Evolutionary conservation across 768 basidiomycete genomes (phyloP), one percentile per base, ranked within the genome.

Genomic region (Lactarius quietus): DNA sequence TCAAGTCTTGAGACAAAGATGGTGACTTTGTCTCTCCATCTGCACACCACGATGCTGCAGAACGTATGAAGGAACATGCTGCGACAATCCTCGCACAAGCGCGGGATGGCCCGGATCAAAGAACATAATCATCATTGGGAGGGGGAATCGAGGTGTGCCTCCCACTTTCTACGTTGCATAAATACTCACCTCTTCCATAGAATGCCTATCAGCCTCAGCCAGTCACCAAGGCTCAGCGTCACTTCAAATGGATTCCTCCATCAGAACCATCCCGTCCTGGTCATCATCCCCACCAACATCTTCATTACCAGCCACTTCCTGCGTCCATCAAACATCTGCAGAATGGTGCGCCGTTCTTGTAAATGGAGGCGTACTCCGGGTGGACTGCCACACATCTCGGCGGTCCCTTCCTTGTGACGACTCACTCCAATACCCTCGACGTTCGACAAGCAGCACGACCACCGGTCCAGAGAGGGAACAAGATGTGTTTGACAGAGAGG

Each of bases 101-200:
- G 79, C n/a, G 80, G 83, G 53, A 75, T 89, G 72, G 78, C n/a
- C n/a, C n/a, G n/a, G 41, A 68, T 88, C 74, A 89, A 87, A 73
- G 90, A 94, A 57, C 75, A 80, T 56, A 90, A 95, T 70, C 83
- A 87, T 56, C 83, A 86, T 57, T 96, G 93, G 88, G 95, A 96
- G 70, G 95, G 98, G 79, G 82, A 59, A 82, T 92, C 68, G 95
- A 97, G 76, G 90, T 93, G 72, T 73, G 83, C 75, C 2, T 58
- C 62, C 38, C 53, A 28, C 26, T 29, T 41, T 36, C 53, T 18
- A 29, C 7, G 43, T 17, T 52, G 61, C 10, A 18, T 64, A 12
- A 43, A 61, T 48, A 31, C 64, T 65, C 63, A 55, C 60, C 4
- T 23, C 35, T 53, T 54, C 66, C 57, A 4, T 39, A 92, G 89